Percentiles rank a stretch among this genome's conserved stretches.
Evolutionary conservation across 768 basidiomycete species (phyloP).

Genomic region (Macrolepiota albuminosa): DNA sequence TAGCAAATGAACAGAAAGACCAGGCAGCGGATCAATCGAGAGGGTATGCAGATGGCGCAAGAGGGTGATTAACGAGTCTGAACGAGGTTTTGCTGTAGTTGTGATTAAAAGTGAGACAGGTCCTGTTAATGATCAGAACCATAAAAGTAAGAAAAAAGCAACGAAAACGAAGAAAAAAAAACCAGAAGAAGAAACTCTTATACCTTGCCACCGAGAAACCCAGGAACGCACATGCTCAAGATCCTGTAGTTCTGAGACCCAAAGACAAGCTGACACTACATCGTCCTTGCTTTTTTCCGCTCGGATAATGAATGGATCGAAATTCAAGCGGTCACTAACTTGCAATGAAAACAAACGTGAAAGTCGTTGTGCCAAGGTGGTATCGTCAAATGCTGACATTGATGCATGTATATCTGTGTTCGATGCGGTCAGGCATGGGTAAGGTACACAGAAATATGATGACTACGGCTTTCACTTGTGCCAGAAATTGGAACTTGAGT

Average conservation of each 20-base stretch:
- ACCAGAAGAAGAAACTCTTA: background rate
- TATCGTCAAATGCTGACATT: conserved; percentile 20
- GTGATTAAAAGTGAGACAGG: conserved; percentile 47
- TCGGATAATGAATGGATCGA: conserved; percentile 34
- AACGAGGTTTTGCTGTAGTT: conserved; percentile 23
- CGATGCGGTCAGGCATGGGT: conserved; percentile 4
- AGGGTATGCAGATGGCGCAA: conserved; percentile 22
- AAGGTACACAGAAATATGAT: background rate
- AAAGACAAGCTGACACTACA: conserved; percentile 44
- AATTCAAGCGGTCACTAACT: conserved; percentile 15
- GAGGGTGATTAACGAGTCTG: conserved; percentile 22
- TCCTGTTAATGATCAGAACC: conserved; percentile 24
- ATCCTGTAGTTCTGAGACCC: conserved; percentile 32
- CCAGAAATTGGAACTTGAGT: conserved; percentile 8
- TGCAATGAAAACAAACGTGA: conserved; percentile 30
- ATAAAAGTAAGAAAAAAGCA: background rate
- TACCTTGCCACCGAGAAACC: conserved; percentile 41
- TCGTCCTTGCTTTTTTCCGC: conserved; percentile 11
- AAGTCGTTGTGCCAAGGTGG: conserved; percentile 27
- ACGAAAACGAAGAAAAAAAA: background rate
- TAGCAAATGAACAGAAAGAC: conserved; percentile 44
- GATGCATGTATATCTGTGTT: conserved; percentile 3
- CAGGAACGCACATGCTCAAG: conserved; percentile 31
- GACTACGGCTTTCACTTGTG: background rate
- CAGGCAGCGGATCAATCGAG: conserved; percentile 15